Conservation (phyloP, 169 alveolate species). For the Sarcocystis neurona region DNA sequence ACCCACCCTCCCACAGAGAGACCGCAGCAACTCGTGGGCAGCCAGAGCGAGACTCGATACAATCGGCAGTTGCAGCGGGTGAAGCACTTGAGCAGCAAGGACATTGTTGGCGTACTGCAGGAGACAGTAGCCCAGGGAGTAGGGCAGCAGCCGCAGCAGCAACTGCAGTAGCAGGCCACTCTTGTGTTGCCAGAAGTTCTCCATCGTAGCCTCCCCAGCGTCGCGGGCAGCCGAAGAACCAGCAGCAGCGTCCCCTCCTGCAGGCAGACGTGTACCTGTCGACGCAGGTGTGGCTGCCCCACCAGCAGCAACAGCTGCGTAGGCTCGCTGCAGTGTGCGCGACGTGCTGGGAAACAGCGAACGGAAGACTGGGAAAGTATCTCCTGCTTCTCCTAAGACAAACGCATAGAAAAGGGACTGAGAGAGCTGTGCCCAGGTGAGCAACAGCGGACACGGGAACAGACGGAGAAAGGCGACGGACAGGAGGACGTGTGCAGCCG, state of each 20-base stretch:
- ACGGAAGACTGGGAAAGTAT: conserved; percentile 33
- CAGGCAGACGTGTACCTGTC: too few relatives aligned
- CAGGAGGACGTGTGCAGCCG: conserved; percentile 55
- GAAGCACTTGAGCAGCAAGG: conserved; percentile 4
- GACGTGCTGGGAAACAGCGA: conserved; percentile 38
- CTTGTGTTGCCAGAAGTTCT: too few relatives aligned
- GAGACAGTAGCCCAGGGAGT: conserved; percentile 55
- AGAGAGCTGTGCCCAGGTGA: conserved; percentile 63
- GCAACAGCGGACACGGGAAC: conserved; percentile 53
- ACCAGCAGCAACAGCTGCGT: too few relatives aligned
- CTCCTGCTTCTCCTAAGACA: conserved; percentile 58
- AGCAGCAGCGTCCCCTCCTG: too few relatives aligned
- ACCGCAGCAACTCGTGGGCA: conserved; percentile 31
- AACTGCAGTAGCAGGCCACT: neutral
- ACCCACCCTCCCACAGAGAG: too few relatives aligned
- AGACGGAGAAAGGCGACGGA: conserved; percentile 36
- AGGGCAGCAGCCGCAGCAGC: conserved; percentile 54
- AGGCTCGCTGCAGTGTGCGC: too few relatives aligned
- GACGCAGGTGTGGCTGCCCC: too few relatives aligned
- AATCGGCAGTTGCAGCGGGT: conserved; percentile 53
- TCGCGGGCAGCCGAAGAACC: too few relatives aligned
- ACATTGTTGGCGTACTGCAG: conserved; percentile 32
- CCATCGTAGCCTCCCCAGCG: too few relatives aligned
- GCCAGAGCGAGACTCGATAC: conserved; percentile 56
- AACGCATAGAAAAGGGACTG: conserved; percentile 44